Evolutionary conservation across 306 rosid species (phyloP), one percentile per base, ranked within the genome.

Genomic region (Lathyrus tuberosus): DNA sequence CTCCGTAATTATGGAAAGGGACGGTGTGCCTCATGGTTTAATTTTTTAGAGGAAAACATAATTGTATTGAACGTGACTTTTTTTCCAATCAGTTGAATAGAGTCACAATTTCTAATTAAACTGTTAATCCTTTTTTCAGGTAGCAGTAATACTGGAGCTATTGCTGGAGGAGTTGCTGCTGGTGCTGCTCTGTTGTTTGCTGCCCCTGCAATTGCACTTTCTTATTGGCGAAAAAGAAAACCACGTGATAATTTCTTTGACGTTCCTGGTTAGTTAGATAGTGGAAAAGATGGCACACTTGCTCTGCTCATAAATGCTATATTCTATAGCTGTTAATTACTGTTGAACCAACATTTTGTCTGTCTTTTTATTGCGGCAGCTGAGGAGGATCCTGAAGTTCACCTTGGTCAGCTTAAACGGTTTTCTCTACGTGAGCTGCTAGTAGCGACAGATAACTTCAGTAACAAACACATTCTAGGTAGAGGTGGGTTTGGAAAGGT

Each of bases 81-180:
- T 52, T 20, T 52, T 10, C 14, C 63, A 51, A 35, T 66, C 17
- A 60, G 22, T 76, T 76, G 15, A 76, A 59, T 37, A 22, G 8
- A 22, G 31, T 22, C 44, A 26, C 70, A 59, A 26, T 70, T 74
- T 65, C 43, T 48, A 58, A 33, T 58, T 64, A 15, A 78, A 53
- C 51, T 31, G 40, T 61, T 26, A 6, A 37, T 69, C 73, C 62
- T 65, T 60, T 78, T 52, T 80, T 35, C 82, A 95, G 99, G 88
- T 65, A 56, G 66, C 44, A 74, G 81, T 76, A 61, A 80, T 38
- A 91, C 96, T 33, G 97, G 96, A 72, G 86, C 96, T 73, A 95
- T 95, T 83, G 99, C 99, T 70, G 99, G 96, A 73, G 99, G 97
- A 80, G 99, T 91, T 76, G 99, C 96, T 76, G 99, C 96, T 58